These are phyloP conservation scores for Claviceps pusilla DNA, from an alignment of 2,329 filamentous ascomycete genomes.

Conservation along the genomic window DNA sequence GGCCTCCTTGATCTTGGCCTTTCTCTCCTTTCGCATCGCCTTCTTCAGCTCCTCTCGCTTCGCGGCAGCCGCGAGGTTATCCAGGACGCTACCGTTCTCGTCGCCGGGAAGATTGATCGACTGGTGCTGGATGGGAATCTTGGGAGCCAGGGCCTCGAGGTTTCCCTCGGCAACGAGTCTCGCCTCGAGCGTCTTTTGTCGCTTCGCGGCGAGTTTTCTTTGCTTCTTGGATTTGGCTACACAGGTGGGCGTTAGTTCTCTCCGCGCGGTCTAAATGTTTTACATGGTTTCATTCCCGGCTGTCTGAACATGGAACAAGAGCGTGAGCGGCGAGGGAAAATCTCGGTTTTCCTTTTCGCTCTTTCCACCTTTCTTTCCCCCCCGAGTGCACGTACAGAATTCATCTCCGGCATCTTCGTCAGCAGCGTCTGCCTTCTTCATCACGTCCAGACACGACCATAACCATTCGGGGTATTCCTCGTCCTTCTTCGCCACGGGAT, in stretches of 20 bases:
- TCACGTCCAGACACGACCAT: slow-evolving; percentile 54
- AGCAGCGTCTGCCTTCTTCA: slow-evolving; percentile 37
- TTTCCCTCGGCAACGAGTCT: slow-evolving; percentile 50
- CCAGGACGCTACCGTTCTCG: slow-evolving; percentile 25
- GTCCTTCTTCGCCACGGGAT: slow-evolving; percentile 61
- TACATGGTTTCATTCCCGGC: background rate
- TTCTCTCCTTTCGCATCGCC: slow-evolving; percentile 60
- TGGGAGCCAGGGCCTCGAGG: slow-evolving; percentile 47
- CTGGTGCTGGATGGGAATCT: slow-evolving; percentile 65
- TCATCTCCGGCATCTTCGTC: slow-evolving; percentile 52
- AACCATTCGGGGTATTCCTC: slow-evolving; percentile 69
- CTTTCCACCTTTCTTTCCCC: background rate
- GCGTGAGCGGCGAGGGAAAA: background rate
- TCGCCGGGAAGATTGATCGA: slow-evolving; percentile 54
- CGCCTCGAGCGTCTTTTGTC: slow-evolving; percentile 40
- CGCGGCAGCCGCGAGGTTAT: slow-evolving; percentile 31
- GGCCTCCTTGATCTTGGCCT: slow-evolving; percentile 64
- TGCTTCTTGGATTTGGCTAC: slow-evolving; percentile 75
- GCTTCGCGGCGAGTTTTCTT: slow-evolving; percentile 54
- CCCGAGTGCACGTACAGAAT: slow-evolving; percentile 49
- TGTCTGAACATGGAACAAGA: background rate
- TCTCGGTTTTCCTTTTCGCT: background rate
- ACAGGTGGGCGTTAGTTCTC: background rate
- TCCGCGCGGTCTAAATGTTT: background rate
- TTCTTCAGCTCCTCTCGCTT: slow-evolving; percentile 49